Evolutionary conservation across 2,329 filamentous ascomycete species (phyloP).

Genomic region (Pseudocercospora macadamiae): DNA sequence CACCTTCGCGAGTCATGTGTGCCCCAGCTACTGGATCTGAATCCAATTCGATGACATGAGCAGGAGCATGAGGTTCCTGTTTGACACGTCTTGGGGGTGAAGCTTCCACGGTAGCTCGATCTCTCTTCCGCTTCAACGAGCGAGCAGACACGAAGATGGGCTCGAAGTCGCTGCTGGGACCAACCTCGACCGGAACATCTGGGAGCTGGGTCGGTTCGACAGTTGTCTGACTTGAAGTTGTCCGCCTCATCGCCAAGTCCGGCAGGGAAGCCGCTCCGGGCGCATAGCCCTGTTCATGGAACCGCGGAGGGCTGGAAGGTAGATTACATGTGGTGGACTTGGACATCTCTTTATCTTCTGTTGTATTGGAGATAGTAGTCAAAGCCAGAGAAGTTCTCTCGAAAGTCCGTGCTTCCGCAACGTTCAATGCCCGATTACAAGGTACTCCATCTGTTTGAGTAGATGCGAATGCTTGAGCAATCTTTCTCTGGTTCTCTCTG

Average conservation of each 20-base stretch:
- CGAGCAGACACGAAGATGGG: slow-evolving; percentile 48
- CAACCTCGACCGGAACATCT: slow-evolving; percentile 8
- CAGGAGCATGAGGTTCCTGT: slow-evolving; percentile 30
- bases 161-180: slow-evolving; percentile 40
- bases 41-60: slow-evolving; percentile 40
- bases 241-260: background rate
- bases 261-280: slow-evolving; percentile 29
- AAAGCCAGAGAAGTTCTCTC: too few relatives aligned
- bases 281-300: slow-evolving; percentile 43
- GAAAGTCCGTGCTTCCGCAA: too few relatives aligned
- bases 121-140: slow-evolving; percentile 48
- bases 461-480: background rate
- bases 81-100: slow-evolving; percentile 32
- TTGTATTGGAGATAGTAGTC: too few relatives aligned
- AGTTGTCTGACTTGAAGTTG: slow-evolving; percentile 50
- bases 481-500: slow-evolving; percentile 3
- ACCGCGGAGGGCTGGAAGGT: slow-evolving; percentile 16
- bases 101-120: slow-evolving; percentile 22
- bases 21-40: slow-evolving; percentile 36
- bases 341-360: too few relatives aligned
- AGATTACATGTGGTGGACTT: background rate
- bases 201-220: slow-evolving; percentile 28
- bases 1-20: slow-evolving; percentile 20
- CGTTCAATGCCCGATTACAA: too few relatives aligned
- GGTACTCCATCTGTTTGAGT: background rate